A percentile compares a stretch with the other conserved stretches of the same genome.
Conservation (phyloP, 305 asterid genomes). For the Fraxinus albicans region DNA sequence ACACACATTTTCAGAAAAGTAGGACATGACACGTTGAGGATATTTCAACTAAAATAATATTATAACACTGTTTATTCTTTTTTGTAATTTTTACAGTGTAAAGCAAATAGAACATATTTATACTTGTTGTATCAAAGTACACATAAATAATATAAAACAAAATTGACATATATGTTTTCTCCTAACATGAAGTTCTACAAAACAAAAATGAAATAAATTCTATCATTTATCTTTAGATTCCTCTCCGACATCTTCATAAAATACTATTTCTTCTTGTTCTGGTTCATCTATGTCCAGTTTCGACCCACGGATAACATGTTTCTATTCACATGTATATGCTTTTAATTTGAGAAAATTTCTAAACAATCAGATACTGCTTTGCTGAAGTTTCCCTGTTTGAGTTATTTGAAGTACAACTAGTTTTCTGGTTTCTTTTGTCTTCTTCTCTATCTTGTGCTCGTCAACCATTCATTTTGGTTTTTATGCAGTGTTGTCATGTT, state of each 20-base stretch:
- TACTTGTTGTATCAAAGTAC: neutral
- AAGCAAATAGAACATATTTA: neutral
- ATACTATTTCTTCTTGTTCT: neutral
- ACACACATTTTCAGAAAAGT: neutral
- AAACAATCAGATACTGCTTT: neutral
- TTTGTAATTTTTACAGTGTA: neutral
- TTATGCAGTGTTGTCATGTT: conserved; percentile 81
- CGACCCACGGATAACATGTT: neutral
- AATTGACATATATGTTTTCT: neutral
- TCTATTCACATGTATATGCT: neutral
- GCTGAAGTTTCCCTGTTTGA: conserved; percentile 6
- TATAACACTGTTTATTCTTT: neutral
- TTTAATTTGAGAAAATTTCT: neutral
- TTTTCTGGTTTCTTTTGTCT: conserved; percentile 2
- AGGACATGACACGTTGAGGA: neutral
- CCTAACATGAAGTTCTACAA: neutral
- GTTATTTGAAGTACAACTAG: conserved; percentile 2
- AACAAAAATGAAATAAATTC: neutral
- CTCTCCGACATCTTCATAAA: neutral
- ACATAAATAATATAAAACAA: neutral
- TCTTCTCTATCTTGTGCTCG: conserved; percentile 18
- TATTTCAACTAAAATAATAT: neutral
- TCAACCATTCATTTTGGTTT: conserved; percentile 31
- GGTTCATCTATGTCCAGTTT: neutral
- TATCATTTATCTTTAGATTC: neutral